Evolutionary conservation across 371 early-diverging fungal species (phyloP).

Genomic region (Haplosporangium sp.): DNA sequence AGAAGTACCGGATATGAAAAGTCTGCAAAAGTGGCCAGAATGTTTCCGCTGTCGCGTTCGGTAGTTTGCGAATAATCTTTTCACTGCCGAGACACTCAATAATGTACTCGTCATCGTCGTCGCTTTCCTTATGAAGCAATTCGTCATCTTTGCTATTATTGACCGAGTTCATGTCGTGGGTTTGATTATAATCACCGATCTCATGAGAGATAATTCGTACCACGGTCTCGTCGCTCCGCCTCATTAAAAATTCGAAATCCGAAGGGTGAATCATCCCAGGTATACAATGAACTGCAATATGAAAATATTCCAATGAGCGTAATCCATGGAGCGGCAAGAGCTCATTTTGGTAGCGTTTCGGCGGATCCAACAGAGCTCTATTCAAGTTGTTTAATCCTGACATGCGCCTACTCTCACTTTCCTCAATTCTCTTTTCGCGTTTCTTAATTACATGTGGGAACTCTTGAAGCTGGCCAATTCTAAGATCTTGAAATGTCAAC

Average conservation of each 20-base stretch:
- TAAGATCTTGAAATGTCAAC: neutral
- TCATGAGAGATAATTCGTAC: conserved; percentile 1
- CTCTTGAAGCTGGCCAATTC: conserved; percentile 15
- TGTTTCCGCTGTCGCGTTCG: neutral
- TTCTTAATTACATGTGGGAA: conserved; percentile 8
- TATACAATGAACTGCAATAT: neutral
- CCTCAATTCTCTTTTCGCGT: neutral
- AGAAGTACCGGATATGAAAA: conserved; percentile 10
- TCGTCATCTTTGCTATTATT: neutral
- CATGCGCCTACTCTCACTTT: neutral
- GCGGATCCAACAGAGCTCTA: neutral
- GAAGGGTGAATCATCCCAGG: conserved; percentile 18
- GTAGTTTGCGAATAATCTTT: neutral
- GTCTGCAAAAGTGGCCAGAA: conserved; percentile 19
- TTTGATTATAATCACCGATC: too few species aligned
- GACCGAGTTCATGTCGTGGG: neutral
- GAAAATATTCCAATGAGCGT: conserved; percentile 5
- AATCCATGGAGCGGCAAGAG: conserved; percentile 5
- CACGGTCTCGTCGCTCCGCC: conserved; percentile 1
- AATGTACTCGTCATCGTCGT: neutral
- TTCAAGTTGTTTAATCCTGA: neutral
- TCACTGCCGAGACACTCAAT: neutral
- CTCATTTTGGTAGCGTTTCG: conserved; percentile 9
- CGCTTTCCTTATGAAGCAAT: too few species aligned
- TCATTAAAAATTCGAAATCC: conserved; percentile 37